Percentiles rank a stretch among this genome's conserved stretches.
These are phyloP conservation scores for Podaxis sp. DNA, from an alignment of 768 basidiomycete species.

Conservation along the genomic window DNA sequence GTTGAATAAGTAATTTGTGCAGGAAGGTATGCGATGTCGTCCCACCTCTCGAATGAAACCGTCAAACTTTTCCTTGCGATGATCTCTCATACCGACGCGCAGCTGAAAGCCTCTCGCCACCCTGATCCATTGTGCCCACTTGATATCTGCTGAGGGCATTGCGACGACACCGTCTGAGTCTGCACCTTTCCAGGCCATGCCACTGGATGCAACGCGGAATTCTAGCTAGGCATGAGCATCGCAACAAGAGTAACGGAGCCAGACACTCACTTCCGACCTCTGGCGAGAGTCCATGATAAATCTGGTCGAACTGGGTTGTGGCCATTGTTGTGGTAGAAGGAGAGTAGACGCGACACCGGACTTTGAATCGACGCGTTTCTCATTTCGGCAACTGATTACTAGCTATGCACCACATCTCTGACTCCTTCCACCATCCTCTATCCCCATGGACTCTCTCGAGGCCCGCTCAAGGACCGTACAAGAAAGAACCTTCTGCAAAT, in stretches of 20 bases:
- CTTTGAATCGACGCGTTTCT: conserved; percentile 36
- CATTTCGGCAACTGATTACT: conserved; percentile 9
- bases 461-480: conserved; percentile 61
- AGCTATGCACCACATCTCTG: conserved; percentile 10
- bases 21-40: conserved; percentile 5
- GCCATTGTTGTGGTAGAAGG: conserved; percentile 39
- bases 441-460: conserved; percentile 49
- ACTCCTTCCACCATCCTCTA: conserved; percentile 10
- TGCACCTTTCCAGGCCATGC: conserved; percentile 91
- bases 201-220: conserved; percentile 83
- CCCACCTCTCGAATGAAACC: conserved; percentile 88
- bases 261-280: conserved; percentile 82
- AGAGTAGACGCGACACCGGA: conserved; percentile 39
- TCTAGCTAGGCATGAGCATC: conserved; percentile 34
- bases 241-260: not conserved
- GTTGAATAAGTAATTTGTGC: not conserved
- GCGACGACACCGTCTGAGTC: conserved; percentile 61
- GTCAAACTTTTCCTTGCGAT: conserved; percentile 82
- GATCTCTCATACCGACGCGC: conserved; percentile 74
- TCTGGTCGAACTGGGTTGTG: conserved; percentile 75
- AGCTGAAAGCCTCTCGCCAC: conserved; percentile 93
- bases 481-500: conserved; percentile 88
- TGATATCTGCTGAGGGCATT: conserved; percentile 68
- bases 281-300: conserved; percentile 69
- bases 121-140: conserved; percentile 87